phyloP scores from a whole-genome alignment of 129 eudicot species.

The Ambrosia artemisiifolia region DNA sequence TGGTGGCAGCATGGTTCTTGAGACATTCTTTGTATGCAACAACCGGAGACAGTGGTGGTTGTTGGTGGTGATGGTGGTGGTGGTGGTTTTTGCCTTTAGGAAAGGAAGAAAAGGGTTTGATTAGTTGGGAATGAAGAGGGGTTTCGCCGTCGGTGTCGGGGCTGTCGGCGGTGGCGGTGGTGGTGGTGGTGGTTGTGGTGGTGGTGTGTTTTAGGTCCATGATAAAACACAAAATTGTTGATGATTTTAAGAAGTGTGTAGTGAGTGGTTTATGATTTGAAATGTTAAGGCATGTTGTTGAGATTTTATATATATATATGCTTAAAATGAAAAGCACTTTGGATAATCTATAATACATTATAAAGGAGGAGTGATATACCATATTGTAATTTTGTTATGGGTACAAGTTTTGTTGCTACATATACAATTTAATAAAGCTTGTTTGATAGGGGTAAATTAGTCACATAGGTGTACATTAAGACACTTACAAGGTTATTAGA shows the following conservation, averaged over 20 bases:
- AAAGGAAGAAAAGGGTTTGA: constrained; percentile 37
- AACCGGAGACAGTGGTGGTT: constrained; percentile 20
- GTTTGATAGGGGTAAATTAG: no score
- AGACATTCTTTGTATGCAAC: constrained; percentile 57
- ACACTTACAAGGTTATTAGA: no score
- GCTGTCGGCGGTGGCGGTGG: constrained; percentile 22
- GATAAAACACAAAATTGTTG: background rate
- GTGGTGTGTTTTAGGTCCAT: constrained; percentile 46
- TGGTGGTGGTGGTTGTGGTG: constrained; percentile 22
- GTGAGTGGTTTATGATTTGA: constrained; percentile 25
- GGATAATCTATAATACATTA: no score
- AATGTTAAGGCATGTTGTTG: constrained; percentile 23
- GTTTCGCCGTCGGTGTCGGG: constrained; percentile 56
- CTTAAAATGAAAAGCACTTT: constrained; percentile 28
- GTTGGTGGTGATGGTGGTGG: constrained; percentile 5
- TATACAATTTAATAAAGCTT: no score
- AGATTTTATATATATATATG: constrained; percentile 26
- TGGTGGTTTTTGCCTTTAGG: constrained; percentile 34
- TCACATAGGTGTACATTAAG: no score
- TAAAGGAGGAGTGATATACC: no score
- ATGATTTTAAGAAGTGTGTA: background rate
- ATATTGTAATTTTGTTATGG: no score
- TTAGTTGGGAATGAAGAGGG: constrained; percentile 52
- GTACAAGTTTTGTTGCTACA: no score
- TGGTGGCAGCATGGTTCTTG: constrained; percentile 73